Conservation (phyloP, 768 basidiomycete species). For the Boletus bicolor region DNA sequence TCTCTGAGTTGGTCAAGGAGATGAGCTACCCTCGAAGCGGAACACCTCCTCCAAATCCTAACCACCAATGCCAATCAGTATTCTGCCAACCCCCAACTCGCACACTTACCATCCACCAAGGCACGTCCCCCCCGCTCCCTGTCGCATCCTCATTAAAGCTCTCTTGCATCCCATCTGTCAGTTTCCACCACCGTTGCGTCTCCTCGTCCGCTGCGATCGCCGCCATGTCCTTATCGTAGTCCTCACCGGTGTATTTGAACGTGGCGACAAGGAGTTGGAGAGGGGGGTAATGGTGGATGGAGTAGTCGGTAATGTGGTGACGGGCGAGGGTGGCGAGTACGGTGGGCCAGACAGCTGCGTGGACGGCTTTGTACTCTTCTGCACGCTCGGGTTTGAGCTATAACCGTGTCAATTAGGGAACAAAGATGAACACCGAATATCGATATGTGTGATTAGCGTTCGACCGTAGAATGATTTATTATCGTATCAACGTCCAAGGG, state of each 20-base stretch:
- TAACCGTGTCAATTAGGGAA: neutral
- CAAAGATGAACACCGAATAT: neutral
- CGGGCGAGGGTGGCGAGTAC: constrained; percentile 61
- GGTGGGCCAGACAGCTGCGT: constrained; percentile 63
- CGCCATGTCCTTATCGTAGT: constrained; percentile 67
- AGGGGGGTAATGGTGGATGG: constrained; percentile 65
- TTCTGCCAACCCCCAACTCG: neutral
- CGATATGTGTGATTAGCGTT: neutral
- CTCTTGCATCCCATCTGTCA: constrained; percentile 78
- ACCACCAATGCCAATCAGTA: neutral
- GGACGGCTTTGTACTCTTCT: constrained; percentile 55
- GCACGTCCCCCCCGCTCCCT: constrained; percentile 63
- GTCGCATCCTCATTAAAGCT: constrained; percentile 66
- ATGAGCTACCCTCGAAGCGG: constrained; percentile 50
- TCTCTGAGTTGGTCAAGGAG: constrained; percentile 1
- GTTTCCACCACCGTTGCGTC: constrained; percentile 74
- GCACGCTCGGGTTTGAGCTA: constrained; percentile 54
- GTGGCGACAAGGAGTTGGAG: constrained; percentile 70
- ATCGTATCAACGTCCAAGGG: no score
- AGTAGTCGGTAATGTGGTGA: constrained; percentile 71
- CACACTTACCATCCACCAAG: constrained; percentile 64
- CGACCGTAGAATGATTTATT: no score
- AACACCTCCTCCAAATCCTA: constrained; percentile 66
- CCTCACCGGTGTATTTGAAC: constrained; percentile 68
- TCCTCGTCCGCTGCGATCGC: constrained; percentile 59